Base-by-base conservation (phyloP, 345 rosid genomes). In the Eucalyptus grandis region DNA sequence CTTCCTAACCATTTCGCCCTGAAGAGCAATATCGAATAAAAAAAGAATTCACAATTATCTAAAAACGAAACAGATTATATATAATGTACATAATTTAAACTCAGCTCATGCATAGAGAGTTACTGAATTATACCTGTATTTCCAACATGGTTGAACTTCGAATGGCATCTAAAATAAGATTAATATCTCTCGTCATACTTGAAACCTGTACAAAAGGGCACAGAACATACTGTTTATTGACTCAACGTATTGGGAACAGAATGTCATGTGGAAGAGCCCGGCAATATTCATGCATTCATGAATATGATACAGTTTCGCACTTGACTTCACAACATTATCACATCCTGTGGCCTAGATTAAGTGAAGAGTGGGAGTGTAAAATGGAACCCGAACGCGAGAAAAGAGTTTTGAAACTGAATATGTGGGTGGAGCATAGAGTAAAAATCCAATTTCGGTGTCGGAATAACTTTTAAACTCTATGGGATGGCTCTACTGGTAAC, bases 1-100 rank as follows among this genome's bases (percentile, higher is more conserved):
- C 92, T 91, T 96, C 93, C 99, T 95, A 49, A 96, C 91, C 85
- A 91, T 90, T 86, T 97, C 98, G 86, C 97, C 99, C 99, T 96
- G 90, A 54, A 89, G 90, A 53, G 86, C 26, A 90, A 88, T 43
- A 77, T 77, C 9, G 14, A 11, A 37, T 77, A 6, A 77, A 34
- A 44, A 50, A 58, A 60, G 51, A 34, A 87, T 37, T 30, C 60
- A 87, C 27, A 87, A 14, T 54, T 53, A 87, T 40, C 47, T 26
- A 27, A 87, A 62, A 7, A 15, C 14, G 30, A 44, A 46, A 60
- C n/a, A 60, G 31, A 62, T 62, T 62, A 30, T 62, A 12, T 62
- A 62, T 62, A 30, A 62, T 30, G 17, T 6, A 30, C 12, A 62
- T 87, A 34, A 53, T 31, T 40, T 44, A 27, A n/a, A 62, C 67